A percentile compares a stretch with the other conserved stretches of the same genome.
Conservation (phyloP, 2,329 filamentous ascomycete genomes). For the Curvularia lunata region DNA sequence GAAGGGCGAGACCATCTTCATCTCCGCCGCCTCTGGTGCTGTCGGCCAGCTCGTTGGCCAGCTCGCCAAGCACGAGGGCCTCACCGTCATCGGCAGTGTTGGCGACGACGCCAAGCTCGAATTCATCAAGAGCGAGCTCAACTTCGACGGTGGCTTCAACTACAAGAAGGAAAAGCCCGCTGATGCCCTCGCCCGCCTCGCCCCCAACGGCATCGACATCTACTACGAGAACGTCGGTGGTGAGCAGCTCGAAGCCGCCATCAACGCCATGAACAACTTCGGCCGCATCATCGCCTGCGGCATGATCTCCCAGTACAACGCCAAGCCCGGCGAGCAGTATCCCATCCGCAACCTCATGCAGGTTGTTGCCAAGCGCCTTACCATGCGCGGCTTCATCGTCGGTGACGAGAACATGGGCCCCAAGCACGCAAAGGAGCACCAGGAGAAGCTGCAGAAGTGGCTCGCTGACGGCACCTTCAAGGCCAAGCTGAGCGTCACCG, state of each 20-base stretch:
- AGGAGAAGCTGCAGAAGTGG: slow-evolving; percentile 77
- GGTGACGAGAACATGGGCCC: slow-evolving; percentile 68
- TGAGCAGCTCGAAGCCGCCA: slow-evolving; percentile 72
- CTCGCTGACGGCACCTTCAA: slow-evolving; percentile 77
- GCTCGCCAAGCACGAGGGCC: slow-evolving; percentile 79
- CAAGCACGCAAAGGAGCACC: slow-evolving; percentile 72
- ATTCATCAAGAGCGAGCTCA: slow-evolving; percentile 72
- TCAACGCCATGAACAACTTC: slow-evolving; percentile 67
- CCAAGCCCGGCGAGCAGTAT: slow-evolving; percentile 62
- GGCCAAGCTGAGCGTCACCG: slow-evolving; percentile 69
- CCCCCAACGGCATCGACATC: slow-evolving; percentile 80
- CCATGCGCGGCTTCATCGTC: slow-evolving; percentile 79
- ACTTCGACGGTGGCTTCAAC: slow-evolving; percentile 80
- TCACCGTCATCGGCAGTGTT: slow-evolving; percentile 80
- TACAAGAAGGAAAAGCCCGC: slow-evolving; percentile 81
- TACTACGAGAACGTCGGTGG: slow-evolving; percentile 84
- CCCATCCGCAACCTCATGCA: slow-evolving; percentile 70
- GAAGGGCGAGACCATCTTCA: slow-evolving; percentile 81
- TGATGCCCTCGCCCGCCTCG: slow-evolving; percentile 72
- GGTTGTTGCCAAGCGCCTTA: slow-evolving; percentile 72
- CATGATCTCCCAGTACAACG: slow-evolving; percentile 82
- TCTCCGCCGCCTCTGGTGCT: slow-evolving; percentile 79
- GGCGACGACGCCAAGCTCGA: slow-evolving; percentile 81
- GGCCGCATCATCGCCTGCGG: slow-evolving; percentile 68
- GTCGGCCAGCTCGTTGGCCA: slow-evolving; percentile 86